A percentile compares a stretch with the other conserved stretches of the same genome.
Evolutionary conservation across 2,329 filamentous ascomycete species (phyloP).

Genomic region (Ceratocystis destructans): DNA sequence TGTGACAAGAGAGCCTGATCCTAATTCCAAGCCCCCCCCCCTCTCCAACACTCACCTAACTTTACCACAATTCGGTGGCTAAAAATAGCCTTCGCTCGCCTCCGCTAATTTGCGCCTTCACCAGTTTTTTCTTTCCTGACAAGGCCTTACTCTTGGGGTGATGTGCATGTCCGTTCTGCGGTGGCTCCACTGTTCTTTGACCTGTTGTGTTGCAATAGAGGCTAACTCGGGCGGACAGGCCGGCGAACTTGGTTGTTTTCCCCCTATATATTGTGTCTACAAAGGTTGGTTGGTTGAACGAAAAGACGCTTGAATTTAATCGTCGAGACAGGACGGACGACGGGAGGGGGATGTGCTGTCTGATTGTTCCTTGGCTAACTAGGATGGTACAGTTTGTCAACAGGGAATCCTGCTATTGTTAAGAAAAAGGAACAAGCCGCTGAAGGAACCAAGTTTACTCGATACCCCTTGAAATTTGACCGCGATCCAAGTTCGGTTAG

Average conservation of each 20-base stretch:
- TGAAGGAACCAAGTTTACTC: background rate
- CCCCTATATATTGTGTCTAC: too few relatives aligned
- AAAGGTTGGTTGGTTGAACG: too few relatives aligned
- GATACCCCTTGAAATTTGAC: background rate
- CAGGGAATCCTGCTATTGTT: background rate
- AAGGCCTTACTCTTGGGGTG: background rate
- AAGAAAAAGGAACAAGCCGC: background rate
- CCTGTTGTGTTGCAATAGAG: background rate
- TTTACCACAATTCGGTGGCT: background rate
- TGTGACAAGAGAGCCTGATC: too few relatives aligned
- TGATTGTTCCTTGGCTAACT: background rate
- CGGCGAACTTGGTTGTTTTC: background rate
- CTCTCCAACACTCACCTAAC: background rate
- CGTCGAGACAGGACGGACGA: too few relatives aligned
- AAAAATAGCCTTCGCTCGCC: background rate
- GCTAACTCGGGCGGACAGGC: background rate
- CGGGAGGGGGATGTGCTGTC: too few relatives aligned
- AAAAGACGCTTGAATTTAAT: too few relatives aligned
- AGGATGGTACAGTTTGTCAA: background rate
- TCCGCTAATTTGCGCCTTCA: constrained; percentile 5
- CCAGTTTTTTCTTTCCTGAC: background rate
- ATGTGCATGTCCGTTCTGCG: background rate
- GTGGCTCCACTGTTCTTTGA: constrained; percentile 5
- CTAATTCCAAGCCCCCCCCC: background rate
- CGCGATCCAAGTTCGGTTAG: background rate